These are phyloP conservation scores for Pontederia crassipes DNA, from an alignment of 176 grass and related monocot species.

Conservation along the genomic window DNA sequence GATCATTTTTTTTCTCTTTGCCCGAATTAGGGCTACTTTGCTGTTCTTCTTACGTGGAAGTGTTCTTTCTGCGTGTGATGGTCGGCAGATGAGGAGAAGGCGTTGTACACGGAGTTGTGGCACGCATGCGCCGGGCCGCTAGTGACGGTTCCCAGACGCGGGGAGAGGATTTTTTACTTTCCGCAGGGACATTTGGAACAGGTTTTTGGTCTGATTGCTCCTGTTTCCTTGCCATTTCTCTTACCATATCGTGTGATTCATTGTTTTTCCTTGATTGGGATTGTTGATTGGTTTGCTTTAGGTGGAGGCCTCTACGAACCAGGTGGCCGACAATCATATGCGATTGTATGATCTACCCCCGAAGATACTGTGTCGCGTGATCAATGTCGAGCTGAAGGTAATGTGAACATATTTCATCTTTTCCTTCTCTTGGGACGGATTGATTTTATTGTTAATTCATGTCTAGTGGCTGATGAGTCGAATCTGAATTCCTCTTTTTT, in stretches of 20 bases:
- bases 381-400: conserved; percentile 83
- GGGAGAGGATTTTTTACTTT: conserved; percentile 87
- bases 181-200: conserved; percentile 97
- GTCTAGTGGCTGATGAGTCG: background rate
- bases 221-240: background rate
- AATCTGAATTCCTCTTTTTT: conserved; percentile 5
- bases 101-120: conserved; percentile 72
- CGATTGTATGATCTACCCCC: conserved; percentile 61
- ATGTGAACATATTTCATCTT: background rate
- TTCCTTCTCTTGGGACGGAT: background rate
- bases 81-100: conserved; percentile 13
- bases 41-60: background rate
- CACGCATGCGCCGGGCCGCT: conserved; percentile 84
- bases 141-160: conserved; percentile 55
- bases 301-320: conserved; percentile 59
- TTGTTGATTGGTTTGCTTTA: conserved; percentile 9
- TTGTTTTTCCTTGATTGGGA: conserved; percentile 8
- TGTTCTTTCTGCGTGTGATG: background rate
- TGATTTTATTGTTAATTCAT: background rate
- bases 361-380: conserved; percentile 87
- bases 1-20: no score
- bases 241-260: background rate
- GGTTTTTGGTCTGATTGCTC: conserved; percentile 10
- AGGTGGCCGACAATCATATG: conserved; percentile 32
- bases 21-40: no score